phyloP scores from a whole-genome alignment of 2,329 filamentous ascomycete genomes.

The Exophiala sp. region DNA sequence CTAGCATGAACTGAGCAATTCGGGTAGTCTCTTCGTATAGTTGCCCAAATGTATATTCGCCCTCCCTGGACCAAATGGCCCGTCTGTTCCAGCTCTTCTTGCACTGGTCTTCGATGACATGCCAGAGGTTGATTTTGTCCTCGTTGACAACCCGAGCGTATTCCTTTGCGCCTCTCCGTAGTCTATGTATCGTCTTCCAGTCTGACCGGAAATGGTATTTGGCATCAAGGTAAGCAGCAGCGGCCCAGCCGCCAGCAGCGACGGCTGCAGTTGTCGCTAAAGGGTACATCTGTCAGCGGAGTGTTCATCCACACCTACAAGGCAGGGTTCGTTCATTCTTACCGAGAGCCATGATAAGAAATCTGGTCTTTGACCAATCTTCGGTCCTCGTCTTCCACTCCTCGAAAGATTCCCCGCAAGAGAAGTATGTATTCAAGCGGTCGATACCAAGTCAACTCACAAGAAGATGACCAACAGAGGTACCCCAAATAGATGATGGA shows the following conservation, averaged over 20 bases:
- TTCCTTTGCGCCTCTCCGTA: constrained; percentile 43
- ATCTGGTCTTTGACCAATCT: too few relatives aligned
- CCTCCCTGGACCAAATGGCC: constrained; percentile 65
- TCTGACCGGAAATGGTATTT: constrained; percentile 67
- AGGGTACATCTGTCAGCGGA: not conserved
- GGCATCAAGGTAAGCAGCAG: constrained; percentile 63
- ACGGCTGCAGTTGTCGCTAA: constrained; percentile 28
- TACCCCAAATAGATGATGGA: too few relatives aligned
- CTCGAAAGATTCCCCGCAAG: too few relatives aligned
- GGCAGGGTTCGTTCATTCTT: not conserved
- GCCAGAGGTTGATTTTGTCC: constrained; percentile 60
- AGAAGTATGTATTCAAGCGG: too few relatives aligned
- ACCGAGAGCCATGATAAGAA: constrained; percentile 16
- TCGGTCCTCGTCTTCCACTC: too few relatives aligned
- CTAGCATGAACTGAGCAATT: constrained; percentile 61
- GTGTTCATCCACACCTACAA: not conserved
- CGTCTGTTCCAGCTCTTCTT: constrained; percentile 51
- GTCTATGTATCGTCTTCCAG: constrained; percentile 44
- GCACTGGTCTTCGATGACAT: constrained; percentile 59
- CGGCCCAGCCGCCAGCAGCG: constrained; percentile 36
- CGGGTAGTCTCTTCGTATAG: constrained; percentile 55
- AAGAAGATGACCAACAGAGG: too few relatives aligned
- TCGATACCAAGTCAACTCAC: too few relatives aligned
- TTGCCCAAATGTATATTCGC: constrained; percentile 58
- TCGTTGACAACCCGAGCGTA: constrained; percentile 50